These are phyloP conservation scores for Panicum miliaceum DNA, from an alignment of 176 grass and related monocot species.

Conservation along the genomic window DNA sequence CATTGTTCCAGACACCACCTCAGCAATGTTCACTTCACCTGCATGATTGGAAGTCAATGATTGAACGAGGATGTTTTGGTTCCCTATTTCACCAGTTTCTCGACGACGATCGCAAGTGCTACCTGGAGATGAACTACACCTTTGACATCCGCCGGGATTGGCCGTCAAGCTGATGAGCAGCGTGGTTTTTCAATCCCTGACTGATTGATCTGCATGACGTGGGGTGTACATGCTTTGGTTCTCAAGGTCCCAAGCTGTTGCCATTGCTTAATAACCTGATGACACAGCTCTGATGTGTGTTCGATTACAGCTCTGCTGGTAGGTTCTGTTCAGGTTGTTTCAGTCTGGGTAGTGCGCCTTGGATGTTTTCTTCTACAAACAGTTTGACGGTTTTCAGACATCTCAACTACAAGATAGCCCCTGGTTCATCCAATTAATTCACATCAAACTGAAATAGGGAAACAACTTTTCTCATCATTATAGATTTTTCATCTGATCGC, in stretches of 20 bases:
- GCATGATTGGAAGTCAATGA: neutral
- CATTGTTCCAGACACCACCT: neutral
- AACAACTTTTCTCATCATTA: neutral
- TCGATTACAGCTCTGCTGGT: neutral
- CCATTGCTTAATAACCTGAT: neutral
- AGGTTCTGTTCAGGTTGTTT: neutral
- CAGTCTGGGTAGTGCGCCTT: neutral
- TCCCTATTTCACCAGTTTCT: slow-evolving; percentile 58
- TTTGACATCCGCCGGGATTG: slow-evolving; percentile 93
- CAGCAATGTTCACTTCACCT: no score
- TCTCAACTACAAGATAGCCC: neutral
- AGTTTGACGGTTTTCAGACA: neutral
- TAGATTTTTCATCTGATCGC: neutral
- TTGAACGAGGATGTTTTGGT: neutral
- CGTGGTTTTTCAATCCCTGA: neutral
- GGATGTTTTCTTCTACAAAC: neutral
- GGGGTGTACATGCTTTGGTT: neutral
- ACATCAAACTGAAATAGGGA: neutral
- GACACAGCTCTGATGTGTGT: neutral
- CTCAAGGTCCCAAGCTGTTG: neutral
- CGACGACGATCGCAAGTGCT: slow-evolving; percentile 84
- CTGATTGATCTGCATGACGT: neutral
- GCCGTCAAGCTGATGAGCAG: slow-evolving; percentile 27
- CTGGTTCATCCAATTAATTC: neutral
- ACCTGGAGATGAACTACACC: slow-evolving; percentile 92